Base-by-base conservation (phyloP, 2,329 filamentous ascomycete species). In the Fusarium secorum region DNA sequence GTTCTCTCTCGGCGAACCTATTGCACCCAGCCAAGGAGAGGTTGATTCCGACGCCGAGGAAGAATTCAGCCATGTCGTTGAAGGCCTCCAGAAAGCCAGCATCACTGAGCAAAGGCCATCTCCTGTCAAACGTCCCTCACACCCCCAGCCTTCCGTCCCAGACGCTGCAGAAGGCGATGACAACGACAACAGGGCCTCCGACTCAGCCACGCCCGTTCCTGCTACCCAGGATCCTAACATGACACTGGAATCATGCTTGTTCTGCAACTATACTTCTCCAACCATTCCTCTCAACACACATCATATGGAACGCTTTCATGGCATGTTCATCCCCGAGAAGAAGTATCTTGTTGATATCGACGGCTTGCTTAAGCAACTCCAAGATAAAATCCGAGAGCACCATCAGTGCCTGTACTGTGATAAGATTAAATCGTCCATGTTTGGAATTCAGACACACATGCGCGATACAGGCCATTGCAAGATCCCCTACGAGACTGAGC, bases 381-480 rank as follows among this genome's bases (percentile, higher is more conserved):
- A 94, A 76, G 86, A 90, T 70, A 97, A 94, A 74, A 91, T 99
- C 42, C 88, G 91, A 67, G 88, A 94, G 64, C 89, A 91, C 68
- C 90, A 94, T 78, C 91, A 97, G 80, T 99, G 96, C 79, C 81
- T 99, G 49, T 94, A 91, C 78, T 99, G 96, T 79, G 91, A 93
- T 78, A 97, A 96, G 80, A 81, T 91, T 45, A 93, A 96, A 78
- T 89, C 91, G 69, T 95, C 91, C 17, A 86, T 92, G 0, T 90
- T 91, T 62, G 95, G 93, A 22, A 89, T 95, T 30, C 95, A 98
- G 78, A 98, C 95, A 1, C 96, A 99, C 80, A 99, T 99, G 96
- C 91, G 94, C 46, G 96, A 99, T 79, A 95, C 94, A 79, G 92
- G 94, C 2, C 96, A 99, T 82, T 98, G 95, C 87, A 97, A 95